Conservation (phyloP, 176 grass and related monocot genomes). For the Thinopyrum elongatum region DNA sequence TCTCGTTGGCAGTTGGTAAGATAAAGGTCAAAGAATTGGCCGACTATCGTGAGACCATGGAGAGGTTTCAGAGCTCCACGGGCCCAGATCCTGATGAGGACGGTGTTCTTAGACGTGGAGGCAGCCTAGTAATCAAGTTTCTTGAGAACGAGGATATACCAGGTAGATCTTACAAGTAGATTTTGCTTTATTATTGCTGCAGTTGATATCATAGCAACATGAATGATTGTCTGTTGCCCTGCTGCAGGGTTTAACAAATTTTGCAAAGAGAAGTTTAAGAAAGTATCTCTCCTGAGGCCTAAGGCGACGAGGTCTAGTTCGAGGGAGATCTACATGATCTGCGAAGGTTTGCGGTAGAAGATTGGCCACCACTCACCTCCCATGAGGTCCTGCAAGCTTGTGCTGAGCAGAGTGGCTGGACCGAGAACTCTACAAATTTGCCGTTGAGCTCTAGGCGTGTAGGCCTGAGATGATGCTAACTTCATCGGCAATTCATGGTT, state of each 20-base stretch:
- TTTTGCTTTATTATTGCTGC: background rate
- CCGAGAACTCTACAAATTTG: background rate
- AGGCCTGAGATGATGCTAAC: background rate
- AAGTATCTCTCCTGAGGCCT: conserved; percentile 74
- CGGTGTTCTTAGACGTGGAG: conserved; percentile 68
- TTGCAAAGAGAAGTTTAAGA: conserved; percentile 75
- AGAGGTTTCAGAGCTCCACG: conserved; percentile 44
- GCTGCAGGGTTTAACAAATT: conserved; percentile 77
- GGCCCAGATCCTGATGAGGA: conserved; percentile 56
- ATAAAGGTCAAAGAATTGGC: conserved; percentile 35
- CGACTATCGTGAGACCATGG: conserved; percentile 27
- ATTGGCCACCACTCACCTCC: background rate
- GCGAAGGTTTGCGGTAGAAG: conserved; percentile 64
- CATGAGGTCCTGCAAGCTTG: background rate
- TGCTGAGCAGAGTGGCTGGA: background rate
- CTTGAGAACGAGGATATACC: conserved; percentile 64
- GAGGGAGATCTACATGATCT: conserved; percentile 91
- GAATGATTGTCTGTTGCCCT: background rate
- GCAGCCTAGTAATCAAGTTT: conserved; percentile 75
- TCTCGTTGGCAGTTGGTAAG: conserved; percentile 79
- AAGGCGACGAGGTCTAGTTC: conserved; percentile 85
- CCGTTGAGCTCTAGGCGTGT: background rate
- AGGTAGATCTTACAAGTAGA: conserved; percentile 22
- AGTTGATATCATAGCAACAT: background rate
- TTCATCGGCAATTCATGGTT: background rate